Percentiles rank a stretch among this genome's conserved stretches.
These are phyloP conservation scores for Rhizopogon vinicolor DNA, from an alignment of 768 basidiomycete species.

Conservation along the genomic window DNA sequence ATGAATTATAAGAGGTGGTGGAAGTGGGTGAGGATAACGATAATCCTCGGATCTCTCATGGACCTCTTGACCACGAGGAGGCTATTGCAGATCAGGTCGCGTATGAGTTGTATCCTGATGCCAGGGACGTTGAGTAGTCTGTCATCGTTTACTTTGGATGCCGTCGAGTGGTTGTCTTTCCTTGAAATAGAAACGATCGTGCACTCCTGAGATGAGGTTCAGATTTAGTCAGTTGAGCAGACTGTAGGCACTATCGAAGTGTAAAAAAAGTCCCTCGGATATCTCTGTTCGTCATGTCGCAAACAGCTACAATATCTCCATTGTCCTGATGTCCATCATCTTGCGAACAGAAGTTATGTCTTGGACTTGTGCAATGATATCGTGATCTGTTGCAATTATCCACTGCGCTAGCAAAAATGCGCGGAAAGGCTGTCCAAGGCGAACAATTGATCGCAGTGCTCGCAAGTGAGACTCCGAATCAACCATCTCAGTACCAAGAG, in stretches of 20 bases:
- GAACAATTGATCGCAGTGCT: not conserved
- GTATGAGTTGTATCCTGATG: conserved; percentile 26
- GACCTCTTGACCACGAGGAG: conserved; percentile 46
- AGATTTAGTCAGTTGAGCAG: no score
- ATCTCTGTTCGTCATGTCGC: no score
- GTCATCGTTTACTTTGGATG: not conserved
- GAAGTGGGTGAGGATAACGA: conserved; percentile 6
- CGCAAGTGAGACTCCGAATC: not conserved
- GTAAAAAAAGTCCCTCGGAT: no score
- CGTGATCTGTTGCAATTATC: not conserved
- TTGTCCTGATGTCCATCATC: not conserved
- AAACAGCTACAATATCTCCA: not conserved
- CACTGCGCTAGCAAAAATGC: not conserved
- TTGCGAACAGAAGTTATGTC: not conserved
- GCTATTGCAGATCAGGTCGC: conserved; percentile 48
- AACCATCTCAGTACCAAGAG: no score
- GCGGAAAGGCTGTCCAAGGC: not conserved
- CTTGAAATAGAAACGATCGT: not conserved
- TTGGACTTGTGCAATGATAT: not conserved
- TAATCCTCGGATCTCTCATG: conserved; percentile 24
- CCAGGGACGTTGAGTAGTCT: conserved; percentile 4
- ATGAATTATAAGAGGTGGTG: conserved; percentile 4
- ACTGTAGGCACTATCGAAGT: no score
- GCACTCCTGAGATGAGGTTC: not conserved
- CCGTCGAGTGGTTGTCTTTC: not conserved